phyloP scores from a whole-genome alignment of 305 asterid species.

The Petunia hybrid region DNA sequence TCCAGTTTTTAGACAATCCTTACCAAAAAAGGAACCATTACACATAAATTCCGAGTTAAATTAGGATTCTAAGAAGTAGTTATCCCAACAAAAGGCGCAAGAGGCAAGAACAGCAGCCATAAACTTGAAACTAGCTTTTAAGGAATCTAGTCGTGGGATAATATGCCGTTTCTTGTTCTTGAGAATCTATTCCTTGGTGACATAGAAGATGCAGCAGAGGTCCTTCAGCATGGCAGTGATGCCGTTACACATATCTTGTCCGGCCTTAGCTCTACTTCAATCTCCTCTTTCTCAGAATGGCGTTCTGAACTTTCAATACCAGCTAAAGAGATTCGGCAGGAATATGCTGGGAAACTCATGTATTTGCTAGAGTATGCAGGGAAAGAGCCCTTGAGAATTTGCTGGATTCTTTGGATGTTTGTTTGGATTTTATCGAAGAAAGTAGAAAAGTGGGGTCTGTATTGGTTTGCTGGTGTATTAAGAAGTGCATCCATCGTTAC shows the following conservation, averaged over 20 bases:
- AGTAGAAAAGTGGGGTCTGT: constrained; percentile 82
- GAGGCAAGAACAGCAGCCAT: too few relatives aligned
- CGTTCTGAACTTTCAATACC: constrained; percentile 70
- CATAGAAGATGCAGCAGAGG: constrained; percentile 87
- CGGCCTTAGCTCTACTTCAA: constrained; percentile 82
- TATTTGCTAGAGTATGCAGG: constrained; percentile 90
- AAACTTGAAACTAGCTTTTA: too few relatives aligned
- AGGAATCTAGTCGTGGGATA: constrained; percentile 40
- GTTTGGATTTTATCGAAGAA: constrained; percentile 87
- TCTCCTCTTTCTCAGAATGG: constrained; percentile 96
- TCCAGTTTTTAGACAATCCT: too few relatives aligned
- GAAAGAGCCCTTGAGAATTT: constrained; percentile 82
- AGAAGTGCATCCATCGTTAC: constrained; percentile 95
- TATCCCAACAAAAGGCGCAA: too few relatives aligned
- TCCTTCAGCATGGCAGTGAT: constrained; percentile 81
- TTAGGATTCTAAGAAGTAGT: too few relatives aligned
- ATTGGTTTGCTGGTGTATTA: constrained; percentile 98
- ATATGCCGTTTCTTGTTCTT: constrained; percentile 87
- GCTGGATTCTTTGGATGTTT: constrained; percentile 86
- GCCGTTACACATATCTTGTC: constrained; percentile 83
- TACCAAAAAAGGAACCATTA: too few relatives aligned
- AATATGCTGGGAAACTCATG: constrained; percentile 74
- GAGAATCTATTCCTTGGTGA: constrained; percentile 82
- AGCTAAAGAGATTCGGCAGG: constrained; percentile 78
- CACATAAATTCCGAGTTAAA: too few relatives aligned